phyloP scores from a whole-genome alignment of 139 green algal genomes.

The Coelastrella sp. region DNA sequence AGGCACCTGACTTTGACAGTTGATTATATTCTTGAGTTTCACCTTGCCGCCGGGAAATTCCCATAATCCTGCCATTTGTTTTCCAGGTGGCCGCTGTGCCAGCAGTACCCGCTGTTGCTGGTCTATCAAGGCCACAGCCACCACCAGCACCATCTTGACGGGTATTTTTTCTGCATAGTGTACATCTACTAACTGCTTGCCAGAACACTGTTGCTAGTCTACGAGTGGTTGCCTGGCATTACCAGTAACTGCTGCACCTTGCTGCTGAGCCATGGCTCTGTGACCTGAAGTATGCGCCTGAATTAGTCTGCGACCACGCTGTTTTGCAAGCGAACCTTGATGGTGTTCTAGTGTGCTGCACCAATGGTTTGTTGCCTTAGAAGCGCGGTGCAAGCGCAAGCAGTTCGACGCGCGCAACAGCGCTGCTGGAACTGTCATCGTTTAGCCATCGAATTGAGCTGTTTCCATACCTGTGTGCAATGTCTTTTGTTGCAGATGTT shows the following conservation, averaged over 20 bases:
- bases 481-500: too few relatives aligned
- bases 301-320: too few relatives aligned
- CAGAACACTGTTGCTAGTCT: too few relatives aligned
- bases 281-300: too few relatives aligned
- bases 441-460: too few relatives aligned
- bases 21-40: neutral
- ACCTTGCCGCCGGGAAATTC: conserved; percentile 78
- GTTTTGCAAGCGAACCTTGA: too few relatives aligned
- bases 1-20: too few relatives aligned
- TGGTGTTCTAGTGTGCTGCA: neutral
- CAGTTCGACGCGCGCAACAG: neutral
- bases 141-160: conserved; percentile 62
- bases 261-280: neutral
- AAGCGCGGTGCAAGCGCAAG: neutral
- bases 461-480: too few relatives aligned
- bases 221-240: too few relatives aligned
- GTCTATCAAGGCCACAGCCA: conserved; percentile 66
- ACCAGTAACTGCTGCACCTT: neutral
- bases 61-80: conserved; percentile 71
- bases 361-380: neutral
- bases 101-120: conserved; percentile 67
- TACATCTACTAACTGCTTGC: neutral
- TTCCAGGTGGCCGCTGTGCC: conserved; percentile 71
- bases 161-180: neutral
- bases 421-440: neutral